These are phyloP conservation scores for Acacia pycnantha DNA, from an alignment of 331 rosid genomes.

Conservation along the genomic window DNA sequence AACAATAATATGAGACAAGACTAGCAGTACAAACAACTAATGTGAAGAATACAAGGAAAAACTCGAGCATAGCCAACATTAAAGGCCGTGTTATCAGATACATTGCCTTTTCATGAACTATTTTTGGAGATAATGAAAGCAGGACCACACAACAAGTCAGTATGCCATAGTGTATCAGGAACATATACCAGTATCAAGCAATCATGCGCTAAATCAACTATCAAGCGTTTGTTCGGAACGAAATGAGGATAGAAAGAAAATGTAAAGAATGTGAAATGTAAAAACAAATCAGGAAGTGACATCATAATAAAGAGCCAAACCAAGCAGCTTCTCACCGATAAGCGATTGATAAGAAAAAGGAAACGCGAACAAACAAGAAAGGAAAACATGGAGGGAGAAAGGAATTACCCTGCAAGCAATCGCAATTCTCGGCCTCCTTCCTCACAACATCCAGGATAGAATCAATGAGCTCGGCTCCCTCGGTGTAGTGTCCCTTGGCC, in stretches of 20 bases:
- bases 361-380: not conserved
- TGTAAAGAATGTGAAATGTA: not conserved
- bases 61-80: not conserved
- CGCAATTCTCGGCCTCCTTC: too few species aligned
- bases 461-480: too few species aligned
- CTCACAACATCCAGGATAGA: too few species aligned
- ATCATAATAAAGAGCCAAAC: not conserved
- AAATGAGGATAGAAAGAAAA: not conserved
- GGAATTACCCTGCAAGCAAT: slow-evolving; percentile 38
- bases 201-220: too few species aligned
- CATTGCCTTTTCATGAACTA: not conserved
- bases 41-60: not conserved
- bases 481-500: too few species aligned
- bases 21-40: not conserved
- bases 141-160: not conserved
- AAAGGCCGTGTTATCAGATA: not conserved
- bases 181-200: not conserved
- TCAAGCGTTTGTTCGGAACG: not conserved
- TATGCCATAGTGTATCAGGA: not conserved
- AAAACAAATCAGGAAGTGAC: not conserved
- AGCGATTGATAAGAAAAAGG: not conserved
- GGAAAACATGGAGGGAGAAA: not conserved
- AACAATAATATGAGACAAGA: not conserved
- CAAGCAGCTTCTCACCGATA: not conserved
- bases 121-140: not conserved